Evolutionary conservation across 2,329 filamentous ascomycete genomes (phyloP).

Genomic region (Fusarium nisikadoi): DNA sequence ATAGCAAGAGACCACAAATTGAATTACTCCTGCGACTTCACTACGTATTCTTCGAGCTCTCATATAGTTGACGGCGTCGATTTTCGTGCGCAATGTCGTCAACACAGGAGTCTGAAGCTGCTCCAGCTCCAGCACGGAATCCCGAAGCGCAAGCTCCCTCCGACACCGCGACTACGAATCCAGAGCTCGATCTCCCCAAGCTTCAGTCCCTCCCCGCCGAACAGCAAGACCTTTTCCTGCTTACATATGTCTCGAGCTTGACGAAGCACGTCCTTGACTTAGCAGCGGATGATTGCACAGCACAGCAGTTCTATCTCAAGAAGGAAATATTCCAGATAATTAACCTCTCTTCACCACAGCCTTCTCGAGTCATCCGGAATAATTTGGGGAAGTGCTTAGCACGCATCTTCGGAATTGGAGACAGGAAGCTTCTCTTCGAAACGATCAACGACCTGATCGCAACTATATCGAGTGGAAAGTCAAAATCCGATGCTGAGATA

Average conservation of each 20-base stretch:
- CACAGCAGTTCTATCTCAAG: slow-evolving; percentile 91
- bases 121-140: slow-evolving; percentile 47
- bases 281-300: slow-evolving; percentile 81
- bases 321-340: slow-evolving; percentile 95
- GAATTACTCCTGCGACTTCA: slow-evolving; percentile 5
- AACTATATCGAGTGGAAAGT: slow-evolving; percentile 78
- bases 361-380: slow-evolving; percentile 89
- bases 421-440: slow-evolving; percentile 92
- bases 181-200: slow-evolving; percentile 89
- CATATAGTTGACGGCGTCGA: slow-evolving; percentile 36
- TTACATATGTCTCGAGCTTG: slow-evolving; percentile 87
- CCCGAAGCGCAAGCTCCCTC: slow-evolving; percentile 48
- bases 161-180: slow-evolving; percentile 62
- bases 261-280: slow-evolving; percentile 82
- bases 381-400: slow-evolving; percentile 87
- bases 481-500: slow-evolving; percentile 78
- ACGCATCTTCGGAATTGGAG: slow-evolving; percentile 84
- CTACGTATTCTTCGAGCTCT: slow-evolving; percentile 13
- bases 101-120: slow-evolving; percentile 50
- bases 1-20: slow-evolving; percentile 25
- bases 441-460: slow-evolving; percentile 88
- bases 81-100: slow-evolving; percentile 49
- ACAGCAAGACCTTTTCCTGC: slow-evolving; percentile 93
- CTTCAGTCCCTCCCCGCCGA: slow-evolving; percentile 89
- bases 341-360: slow-evolving; percentile 82